These are phyloP conservation scores for Austroboletus eburneus DNA, from an alignment of 768 basidiomycete genomes.

Conservation along the genomic window DNA sequence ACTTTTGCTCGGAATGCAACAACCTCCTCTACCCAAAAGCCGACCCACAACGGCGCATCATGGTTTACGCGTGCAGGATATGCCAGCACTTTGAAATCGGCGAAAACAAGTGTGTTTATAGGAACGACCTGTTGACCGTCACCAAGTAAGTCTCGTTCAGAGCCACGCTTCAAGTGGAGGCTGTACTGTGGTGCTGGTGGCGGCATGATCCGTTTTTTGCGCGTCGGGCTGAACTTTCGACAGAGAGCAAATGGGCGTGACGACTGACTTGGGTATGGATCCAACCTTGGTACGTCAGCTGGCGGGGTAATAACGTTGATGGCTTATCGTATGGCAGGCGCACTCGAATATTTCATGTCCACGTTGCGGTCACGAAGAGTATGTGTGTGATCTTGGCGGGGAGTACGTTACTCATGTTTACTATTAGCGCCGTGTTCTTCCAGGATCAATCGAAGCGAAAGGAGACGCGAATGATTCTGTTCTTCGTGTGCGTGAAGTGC, in stretches of 20 bases:
- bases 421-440: conserved; percentile 84
- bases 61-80: conserved; percentile 91
- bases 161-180: background rate
- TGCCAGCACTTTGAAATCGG: conserved; percentile 83
- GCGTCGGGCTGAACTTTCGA: conserved; percentile 2
- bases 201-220: conserved; percentile 4
- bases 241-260: conserved; percentile 93
- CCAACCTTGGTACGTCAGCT: conserved; percentile 68
- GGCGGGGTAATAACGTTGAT: background rate
- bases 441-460: conserved; percentile 98
- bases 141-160: conserved; percentile 64
- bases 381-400: conserved; percentile 26
- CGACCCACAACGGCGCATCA: conserved; percentile 75
- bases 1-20: conserved; percentile 94
- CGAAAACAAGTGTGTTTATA: conserved; percentile 86
- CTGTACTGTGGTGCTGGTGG: conserved; percentile 5
- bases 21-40: conserved; percentile 93
- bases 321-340: conserved; percentile 44
- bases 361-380: conserved; percentile 79
- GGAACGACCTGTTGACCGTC: conserved; percentile 88
- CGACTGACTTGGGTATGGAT: conserved; percentile 81
- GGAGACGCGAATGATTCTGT: conserved; percentile 91
- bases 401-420: conserved; percentile 4
- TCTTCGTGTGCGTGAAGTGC: conserved; percentile 85
- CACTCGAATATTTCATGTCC: conserved; percentile 85